These are phyloP conservation scores for Geotrichum carabidarum DNA, from an alignment of 1,139 yeast species.

Conservation along the genomic window DNA sequence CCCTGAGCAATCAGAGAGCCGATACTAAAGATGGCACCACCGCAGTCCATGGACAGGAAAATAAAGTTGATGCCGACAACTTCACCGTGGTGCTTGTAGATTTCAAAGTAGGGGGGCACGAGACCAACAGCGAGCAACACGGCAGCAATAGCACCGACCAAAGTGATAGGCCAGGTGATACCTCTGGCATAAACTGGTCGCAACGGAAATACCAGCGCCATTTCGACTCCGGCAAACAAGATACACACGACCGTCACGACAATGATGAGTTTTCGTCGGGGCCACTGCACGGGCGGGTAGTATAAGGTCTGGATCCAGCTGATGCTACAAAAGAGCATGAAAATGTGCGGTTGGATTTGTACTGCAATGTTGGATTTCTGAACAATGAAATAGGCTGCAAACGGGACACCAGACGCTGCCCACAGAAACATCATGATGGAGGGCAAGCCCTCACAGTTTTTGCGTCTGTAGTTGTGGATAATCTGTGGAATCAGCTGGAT, in stretches of 20 bases:
- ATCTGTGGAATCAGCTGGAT: slow-evolving; percentile 84
- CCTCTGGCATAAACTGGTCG: slow-evolving; percentile 53
- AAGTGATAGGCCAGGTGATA: slow-evolving; percentile 67
- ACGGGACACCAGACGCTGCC: slow-evolving; percentile 80
- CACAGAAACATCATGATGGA: slow-evolving; percentile 79
- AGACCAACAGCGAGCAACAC: slow-evolving; percentile 70
- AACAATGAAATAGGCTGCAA: slow-evolving; percentile 71
- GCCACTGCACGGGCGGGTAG: slow-evolving; percentile 59
- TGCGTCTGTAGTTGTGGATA: slow-evolving; percentile 61
- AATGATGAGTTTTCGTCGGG: slow-evolving; percentile 23
- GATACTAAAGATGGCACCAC: slow-evolving; percentile 76
- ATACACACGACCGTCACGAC: slow-evolving; percentile 34
- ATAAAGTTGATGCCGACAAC: slow-evolving; percentile 85
- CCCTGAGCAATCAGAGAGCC: slow-evolving; percentile 43
- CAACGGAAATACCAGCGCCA: slow-evolving; percentile 68
- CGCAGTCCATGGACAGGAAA: slow-evolving; percentile 70
- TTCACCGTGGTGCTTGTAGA: slow-evolving; percentile 70
- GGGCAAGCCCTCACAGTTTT: slow-evolving; percentile 80
- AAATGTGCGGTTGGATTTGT: slow-evolving; percentile 80
- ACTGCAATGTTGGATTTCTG: slow-evolving; percentile 70
- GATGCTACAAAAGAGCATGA: slow-evolving; percentile 63
- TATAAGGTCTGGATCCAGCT: slow-evolving; percentile 71
- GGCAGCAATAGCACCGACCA: slow-evolving; percentile 77
- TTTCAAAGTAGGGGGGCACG: slow-evolving; percentile 83
- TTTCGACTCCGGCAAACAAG: slow-evolving; percentile 56